Evolutionary conservation across 164 flowering plant species (phyloP), one percentile per base, ranked within the genome.

Genomic region (Stephania yunnanensis): DNA sequence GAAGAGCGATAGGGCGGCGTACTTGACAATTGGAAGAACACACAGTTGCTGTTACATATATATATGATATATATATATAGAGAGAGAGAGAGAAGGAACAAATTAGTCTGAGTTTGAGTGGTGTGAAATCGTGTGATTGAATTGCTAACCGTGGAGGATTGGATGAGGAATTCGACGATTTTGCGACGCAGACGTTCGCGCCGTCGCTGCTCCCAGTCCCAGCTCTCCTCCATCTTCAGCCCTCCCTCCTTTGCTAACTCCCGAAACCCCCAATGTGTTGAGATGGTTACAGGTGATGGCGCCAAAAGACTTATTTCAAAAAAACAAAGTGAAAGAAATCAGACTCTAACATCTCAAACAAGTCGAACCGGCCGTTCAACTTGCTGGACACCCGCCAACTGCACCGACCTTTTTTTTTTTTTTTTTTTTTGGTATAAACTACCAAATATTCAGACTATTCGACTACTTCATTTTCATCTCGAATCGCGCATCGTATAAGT

Each of bases 1-100:
- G 74, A 89, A 92, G 71, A 92, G 82, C 1, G 95, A 84, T 10
- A 92, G 77, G 29, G 92, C 87, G 0, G 97, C 80, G 86, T 91
- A 93, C 71, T 91, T 93, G 78, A 90, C 93, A 63, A 86, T 67
- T 46, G 91, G 94, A 76, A 80, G 48, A 15, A 89, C 85, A 68
- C 83, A 68, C 8, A 93, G 86, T 55, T 77, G 79, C 90, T 87
- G 25, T n/a, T n/a, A n/a, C 17, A 58, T 25, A 25, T 25, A 25
- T 25, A 25, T 25, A 25, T 25, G n/a, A 25, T 25, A 25, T 25
- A 25, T 25, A 25, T 0, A 25, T 0, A 25, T 0, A 25, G 25
- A 25, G 25, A 25, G 25, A 25, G 25, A 25, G 20, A 15, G 64
- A 58, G 64, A 10, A 50, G 55, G 64, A 58, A 10, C 64, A 58